These are phyloP conservation scores for Ricinus communis DNA, from an alignment of 345 rosid species.

Conservation along the genomic window DNA sequence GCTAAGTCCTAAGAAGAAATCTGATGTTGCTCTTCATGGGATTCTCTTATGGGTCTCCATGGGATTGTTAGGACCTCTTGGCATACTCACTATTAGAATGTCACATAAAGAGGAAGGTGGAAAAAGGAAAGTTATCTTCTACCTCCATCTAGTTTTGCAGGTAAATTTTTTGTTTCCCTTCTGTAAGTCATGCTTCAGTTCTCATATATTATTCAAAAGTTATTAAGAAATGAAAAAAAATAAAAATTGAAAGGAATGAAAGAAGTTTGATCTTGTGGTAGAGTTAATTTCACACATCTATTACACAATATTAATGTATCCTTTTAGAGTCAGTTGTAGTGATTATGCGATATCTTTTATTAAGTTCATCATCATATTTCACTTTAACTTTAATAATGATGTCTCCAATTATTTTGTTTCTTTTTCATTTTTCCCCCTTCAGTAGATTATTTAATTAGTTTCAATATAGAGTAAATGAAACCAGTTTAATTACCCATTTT, in stretches of 20 bases:
- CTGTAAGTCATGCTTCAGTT: neutral
- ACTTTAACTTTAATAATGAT: slow-evolving; percentile 47
- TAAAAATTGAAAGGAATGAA: neutral
- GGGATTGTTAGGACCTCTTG: slow-evolving; percentile 79
- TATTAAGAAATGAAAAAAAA: no score
- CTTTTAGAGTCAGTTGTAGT: slow-evolving; percentile 14
- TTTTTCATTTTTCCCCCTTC: neutral
- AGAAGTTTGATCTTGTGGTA: neutral
- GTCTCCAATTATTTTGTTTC: slow-evolving; percentile 23
- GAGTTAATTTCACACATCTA: neutral
- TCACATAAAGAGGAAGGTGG: slow-evolving; percentile 46
- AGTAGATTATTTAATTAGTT: slow-evolving; percentile 1
- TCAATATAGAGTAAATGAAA: neutral
- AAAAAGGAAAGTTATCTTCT: slow-evolving; percentile 48
- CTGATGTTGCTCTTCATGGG: slow-evolving; percentile 68
- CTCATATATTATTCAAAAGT: neutral
- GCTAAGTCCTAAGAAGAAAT: slow-evolving; percentile 46
- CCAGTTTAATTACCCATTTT: neutral
- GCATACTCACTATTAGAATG: slow-evolving; percentile 66
- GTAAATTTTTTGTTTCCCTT: slow-evolving; percentile 34
- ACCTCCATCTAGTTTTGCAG: slow-evolving; percentile 65
- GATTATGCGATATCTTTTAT: slow-evolving; percentile 23
- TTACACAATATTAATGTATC: neutral
- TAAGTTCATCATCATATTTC: slow-evolving; percentile 21
- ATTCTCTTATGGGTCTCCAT: slow-evolving; percentile 75